phyloP scores from a whole-genome alignment of 2,329 filamentous ascomycete species.

The Curvularia sp. region DNA sequence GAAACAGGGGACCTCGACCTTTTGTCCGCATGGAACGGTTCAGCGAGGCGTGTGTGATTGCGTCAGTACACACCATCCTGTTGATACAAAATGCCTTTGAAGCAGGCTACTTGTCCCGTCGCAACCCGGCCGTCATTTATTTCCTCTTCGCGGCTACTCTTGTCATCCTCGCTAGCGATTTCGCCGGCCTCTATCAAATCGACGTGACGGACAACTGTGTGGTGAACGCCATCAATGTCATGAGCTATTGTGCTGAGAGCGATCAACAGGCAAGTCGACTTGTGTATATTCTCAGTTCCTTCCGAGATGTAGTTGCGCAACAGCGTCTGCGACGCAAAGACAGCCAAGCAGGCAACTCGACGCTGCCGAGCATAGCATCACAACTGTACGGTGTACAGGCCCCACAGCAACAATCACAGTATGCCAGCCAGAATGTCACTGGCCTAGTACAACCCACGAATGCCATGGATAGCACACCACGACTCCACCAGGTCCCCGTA shows the following conservation, averaged over 20 bases:
- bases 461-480: slow-evolving; percentile 26
- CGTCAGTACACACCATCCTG: slow-evolving; percentile 52
- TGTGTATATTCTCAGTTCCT: slow-evolving; percentile 49
- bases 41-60: slow-evolving; percentile 54
- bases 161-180: slow-evolving; percentile 52
- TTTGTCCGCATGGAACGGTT: slow-evolving; percentile 58
- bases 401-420: slow-evolving; percentile 25
- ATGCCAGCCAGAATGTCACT: slow-evolving; percentile 1
- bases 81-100: slow-evolving; percentile 53
- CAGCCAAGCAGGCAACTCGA: slow-evolving; percentile 30
- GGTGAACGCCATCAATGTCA: slow-evolving; percentile 49
- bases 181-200: slow-evolving; percentile 47
- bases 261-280: slow-evolving; percentile 52
- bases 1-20: slow-evolving; percentile 35
- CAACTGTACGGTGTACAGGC: slow-evolving; percentile 42
- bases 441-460: slow-evolving; percentile 22
- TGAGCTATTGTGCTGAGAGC: slow-evolving; percentile 52
- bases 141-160: slow-evolving; percentile 53
- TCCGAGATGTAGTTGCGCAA: slow-evolving; percentile 49
- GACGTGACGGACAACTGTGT: slow-evolving; percentile 49
- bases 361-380: slow-evolving; percentile 44
- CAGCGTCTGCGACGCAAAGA: slow-evolving; percentile 42
- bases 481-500: slow-evolving; percentile 45
- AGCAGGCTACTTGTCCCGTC: slow-evolving; percentile 50
- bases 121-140: slow-evolving; percentile 53